Conservation (phyloP, 306 rosid genomes). For the Morella rubra region DNA sequence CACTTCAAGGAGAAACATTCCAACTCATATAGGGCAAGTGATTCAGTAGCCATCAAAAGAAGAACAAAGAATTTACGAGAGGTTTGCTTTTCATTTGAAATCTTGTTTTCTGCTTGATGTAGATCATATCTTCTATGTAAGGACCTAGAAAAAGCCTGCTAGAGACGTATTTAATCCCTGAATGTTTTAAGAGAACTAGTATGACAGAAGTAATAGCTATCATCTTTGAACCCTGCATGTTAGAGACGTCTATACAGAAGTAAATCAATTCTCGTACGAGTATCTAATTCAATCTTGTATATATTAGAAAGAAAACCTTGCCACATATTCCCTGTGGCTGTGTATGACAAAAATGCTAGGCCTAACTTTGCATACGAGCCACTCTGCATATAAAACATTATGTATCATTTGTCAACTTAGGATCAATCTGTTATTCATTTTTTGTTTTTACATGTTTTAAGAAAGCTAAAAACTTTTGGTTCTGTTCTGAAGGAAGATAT, state of each 20-base stretch:
- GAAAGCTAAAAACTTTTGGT: background rate
- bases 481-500: constrained; percentile 60
- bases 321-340: too few relatives aligned
- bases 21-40: background rate
- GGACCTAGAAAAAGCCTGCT: too few relatives aligned
- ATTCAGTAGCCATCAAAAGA: background rate
- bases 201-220: too few relatives aligned
- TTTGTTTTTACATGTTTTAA: background rate
- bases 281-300: too few relatives aligned
- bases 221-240: too few relatives aligned
- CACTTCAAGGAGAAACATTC: background rate
- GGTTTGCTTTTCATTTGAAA: background rate
- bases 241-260: too few relatives aligned
- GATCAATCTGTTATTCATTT: background rate
- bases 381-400: background rate
- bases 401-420: background rate
- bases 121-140: background rate
- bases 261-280: too few relatives aligned
- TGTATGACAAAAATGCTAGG: background rate
- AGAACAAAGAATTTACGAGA: background rate
- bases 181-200: too few relatives aligned
- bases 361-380: too few relatives aligned
- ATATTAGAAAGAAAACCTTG: too few relatives aligned
- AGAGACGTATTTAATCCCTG: too few relatives aligned
- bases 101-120: background rate